Base-by-base conservation (phyloP, 352 stramenopile species). In the Ophiocytium majus region DNA sequence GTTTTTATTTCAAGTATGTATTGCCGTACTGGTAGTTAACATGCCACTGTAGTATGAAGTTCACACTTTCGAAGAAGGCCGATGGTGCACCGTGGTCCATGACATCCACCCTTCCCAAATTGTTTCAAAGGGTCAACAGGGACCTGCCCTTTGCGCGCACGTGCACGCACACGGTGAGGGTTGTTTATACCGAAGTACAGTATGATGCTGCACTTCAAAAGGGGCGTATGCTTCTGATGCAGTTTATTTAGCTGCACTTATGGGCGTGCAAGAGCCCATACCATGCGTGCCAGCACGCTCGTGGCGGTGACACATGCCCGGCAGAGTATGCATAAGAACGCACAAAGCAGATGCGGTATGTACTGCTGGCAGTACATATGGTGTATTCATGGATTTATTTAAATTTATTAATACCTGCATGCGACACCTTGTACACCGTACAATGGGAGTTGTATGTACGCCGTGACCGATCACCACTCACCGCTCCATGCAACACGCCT, bases 101-200 rank as follows among this genome's bases (percentile, higher is more conserved):
- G n/a, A n/a, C n/a, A n/a, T n/a, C n/a, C n/a, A n/a, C n/a, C n/a
- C n/a, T n/a, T n/a, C n/a, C n/a, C n/a, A n/a, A n/a, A n/a, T n/a
- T n/a, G n/a, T n/a, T n/a, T n/a, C n/a, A n/a, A n/a, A n/a, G n/a
- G 66, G 64, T 85, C n/a, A 74, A 85, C 76, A 83, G 81, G 34
- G 81, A 85, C 0, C 76, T 85, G 31, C 81, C 81, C 66, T 85
- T 85, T 74, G 81, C 81, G 66, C 74, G 81, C 10, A 85, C 81
- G 9, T 85, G 81, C 50, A 85, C 81, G 49, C 81, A 85, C 33
- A 85, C 81, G 63, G 81, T 85, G 37, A 85, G 81, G 36, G 63
- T 71, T 71, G 57, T 28, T 71, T 23, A 23, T 23, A 71, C 23
- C n/a, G n/a, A n/a, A n/a, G n/a, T n/a, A n/a, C n/a, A n/a, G n/a